phyloP scores from a whole-genome alignment of 352 stramenopile species.

The Phytophthora pseudosyringae region DNA sequence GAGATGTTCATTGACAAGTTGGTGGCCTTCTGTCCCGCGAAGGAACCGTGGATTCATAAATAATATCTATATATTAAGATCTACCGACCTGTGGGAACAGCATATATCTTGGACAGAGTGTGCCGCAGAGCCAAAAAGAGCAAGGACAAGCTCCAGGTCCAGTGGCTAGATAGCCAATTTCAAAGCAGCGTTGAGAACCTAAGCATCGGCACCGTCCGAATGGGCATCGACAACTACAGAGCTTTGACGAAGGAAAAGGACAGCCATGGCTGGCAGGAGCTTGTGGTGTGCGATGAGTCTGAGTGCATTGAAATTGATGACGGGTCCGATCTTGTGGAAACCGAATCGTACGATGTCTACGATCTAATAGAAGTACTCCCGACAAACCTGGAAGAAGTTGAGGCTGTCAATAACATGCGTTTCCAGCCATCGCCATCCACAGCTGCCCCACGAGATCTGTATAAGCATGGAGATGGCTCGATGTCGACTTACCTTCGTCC shows the following conservation, averaged over 20 bases:
- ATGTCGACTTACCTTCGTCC: background rate
- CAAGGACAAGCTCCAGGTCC: background rate
- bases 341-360: background rate
- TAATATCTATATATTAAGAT: no score
- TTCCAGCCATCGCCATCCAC: background rate
- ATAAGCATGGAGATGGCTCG: background rate
- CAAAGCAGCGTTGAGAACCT: constrained; percentile 5
- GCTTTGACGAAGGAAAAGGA: background rate
- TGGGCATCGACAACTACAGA: background rate
- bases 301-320: constrained; percentile 6
- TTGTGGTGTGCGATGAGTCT: background rate
- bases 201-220: background rate
- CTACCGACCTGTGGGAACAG: background rate
- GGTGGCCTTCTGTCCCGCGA: background rate
- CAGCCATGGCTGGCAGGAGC: background rate
- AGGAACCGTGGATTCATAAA: background rate
- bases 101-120: background rate
- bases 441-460: background rate
- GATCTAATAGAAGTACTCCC: no score
- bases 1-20: constrained; percentile 1
- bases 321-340: background rate
- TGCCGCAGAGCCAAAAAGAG: background rate
- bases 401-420: background rate
- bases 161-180: constrained; percentile 5
- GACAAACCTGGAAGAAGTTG: background rate